Percentiles rank a stretch among this genome's conserved stretches.
Conservation (phyloP, 2,329 filamentous ascomycete species). For the Incumbomyces lentus region DNA sequence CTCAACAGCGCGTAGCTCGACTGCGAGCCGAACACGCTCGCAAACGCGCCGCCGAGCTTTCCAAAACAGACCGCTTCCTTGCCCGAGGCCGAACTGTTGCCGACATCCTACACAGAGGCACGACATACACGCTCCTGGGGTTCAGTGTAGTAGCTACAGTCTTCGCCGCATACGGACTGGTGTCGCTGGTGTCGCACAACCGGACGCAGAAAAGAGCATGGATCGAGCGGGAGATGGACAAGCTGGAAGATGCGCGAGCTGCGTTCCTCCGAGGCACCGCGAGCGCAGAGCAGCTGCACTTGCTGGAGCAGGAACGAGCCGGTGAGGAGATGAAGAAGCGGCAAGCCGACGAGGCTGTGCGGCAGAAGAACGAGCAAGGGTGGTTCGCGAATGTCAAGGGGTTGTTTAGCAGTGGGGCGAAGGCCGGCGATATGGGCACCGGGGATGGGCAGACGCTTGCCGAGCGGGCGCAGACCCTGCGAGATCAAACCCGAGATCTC, state of each 20-base stretch:
- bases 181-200: slow-evolving; percentile 59
- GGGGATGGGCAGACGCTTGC: slow-evolving; percentile 10
- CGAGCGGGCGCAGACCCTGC: slow-evolving; percentile 5
- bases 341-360: slow-evolving; percentile 31
- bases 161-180: slow-evolving; percentile 53
- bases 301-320: slow-evolving; percentile 36
- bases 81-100: slow-evolving; percentile 45
- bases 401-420: slow-evolving; percentile 9
- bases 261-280: slow-evolving; percentile 33
- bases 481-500: not conserved
- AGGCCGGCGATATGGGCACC: slow-evolving; percentile 15
- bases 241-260: slow-evolving; percentile 32
- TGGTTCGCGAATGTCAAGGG: slow-evolving; percentile 17
- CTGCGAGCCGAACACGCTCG: slow-evolving; percentile 58
- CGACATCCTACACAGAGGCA: slow-evolving; percentile 51
- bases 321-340: slow-evolving; percentile 34
- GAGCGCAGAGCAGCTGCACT: slow-evolving; percentile 32
- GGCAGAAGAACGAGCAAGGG: slow-evolving; percentile 27
- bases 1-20: slow-evolving; percentile 59
- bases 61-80: slow-evolving; percentile 44
- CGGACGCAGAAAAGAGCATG: slow-evolving; percentile 53
- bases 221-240: slow-evolving; percentile 40
- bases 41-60: slow-evolving; percentile 49
- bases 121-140: slow-evolving; percentile 50
- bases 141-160: slow-evolving; percentile 49